A percentile compares a stretch with the other conserved stretches of the same genome.
These are phyloP conservation scores for Stentor roeselii DNA, from an alignment of 73 alveolate species.

Conservation along the genomic window DNA sequence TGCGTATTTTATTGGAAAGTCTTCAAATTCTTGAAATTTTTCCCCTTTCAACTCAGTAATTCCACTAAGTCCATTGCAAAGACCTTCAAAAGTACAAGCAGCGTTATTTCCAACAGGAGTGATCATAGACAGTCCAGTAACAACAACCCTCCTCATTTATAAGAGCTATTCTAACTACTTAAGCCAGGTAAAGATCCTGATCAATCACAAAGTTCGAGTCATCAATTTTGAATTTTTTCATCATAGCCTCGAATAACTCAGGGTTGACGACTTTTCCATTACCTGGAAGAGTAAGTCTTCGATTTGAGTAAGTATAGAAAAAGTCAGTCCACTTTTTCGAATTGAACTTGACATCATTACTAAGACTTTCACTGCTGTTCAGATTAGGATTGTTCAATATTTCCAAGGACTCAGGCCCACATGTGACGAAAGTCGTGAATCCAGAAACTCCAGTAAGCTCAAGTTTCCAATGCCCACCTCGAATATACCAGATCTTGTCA, in stretches of 20 bases:
- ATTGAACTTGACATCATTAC: neutral
- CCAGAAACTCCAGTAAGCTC: neutral
- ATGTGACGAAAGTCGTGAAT: neutral
- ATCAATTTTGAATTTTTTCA: neutral
- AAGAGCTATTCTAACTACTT: too few species aligned
- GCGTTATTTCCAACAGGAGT: slow-evolving; percentile 61
- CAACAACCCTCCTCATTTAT: slow-evolving; percentile 70
- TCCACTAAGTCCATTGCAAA: slow-evolving; percentile 58
- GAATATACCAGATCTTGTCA: neutral
- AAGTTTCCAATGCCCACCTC: slow-evolving; percentile 19
- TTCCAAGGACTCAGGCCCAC: neutral
- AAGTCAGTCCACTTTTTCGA: neutral
- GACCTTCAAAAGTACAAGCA: slow-evolving; percentile 37
- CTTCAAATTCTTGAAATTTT: slow-evolving; percentile 1
- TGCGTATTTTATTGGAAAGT: slow-evolving; percentile 14
- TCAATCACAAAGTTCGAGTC: neutral
- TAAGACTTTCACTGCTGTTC: neutral
- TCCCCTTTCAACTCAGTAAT: neutral
- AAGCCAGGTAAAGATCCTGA: too few species aligned
- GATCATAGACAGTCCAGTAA: slow-evolving; percentile 70
- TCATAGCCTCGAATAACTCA: neutral
- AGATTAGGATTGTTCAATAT: neutral
- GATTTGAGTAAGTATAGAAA: neutral
- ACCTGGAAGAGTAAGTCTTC: neutral
- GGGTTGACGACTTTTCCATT: neutral